Conservation (phyloP, 2,329 filamentous ascomycete species). For the Beauveria medogensis region DNA sequence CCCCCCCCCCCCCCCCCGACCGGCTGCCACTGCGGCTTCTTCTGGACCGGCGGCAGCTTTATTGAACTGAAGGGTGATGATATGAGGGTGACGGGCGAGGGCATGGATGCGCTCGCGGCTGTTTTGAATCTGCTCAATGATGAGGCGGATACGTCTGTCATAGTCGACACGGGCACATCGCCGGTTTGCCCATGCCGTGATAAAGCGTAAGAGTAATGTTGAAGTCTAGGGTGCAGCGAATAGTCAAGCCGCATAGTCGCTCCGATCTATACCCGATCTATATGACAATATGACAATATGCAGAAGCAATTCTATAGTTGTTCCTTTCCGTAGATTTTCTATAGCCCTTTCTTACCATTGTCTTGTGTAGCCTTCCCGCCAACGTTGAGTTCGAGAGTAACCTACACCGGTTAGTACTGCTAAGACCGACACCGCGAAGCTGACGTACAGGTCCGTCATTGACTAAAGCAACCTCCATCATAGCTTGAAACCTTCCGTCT, state of each 20-base stretch:
- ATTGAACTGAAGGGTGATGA: constrained; percentile 41
- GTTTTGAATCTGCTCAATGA: constrained; percentile 42
- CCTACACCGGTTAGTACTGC: not conserved
- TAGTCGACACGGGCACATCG: constrained; percentile 41
- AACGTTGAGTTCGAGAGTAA: constrained; percentile 8
- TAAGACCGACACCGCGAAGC: not conserved
- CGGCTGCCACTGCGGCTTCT: constrained; percentile 39
- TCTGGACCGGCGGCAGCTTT: constrained; percentile 44
- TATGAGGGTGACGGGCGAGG: constrained; percentile 49
- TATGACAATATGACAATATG: not conserved
- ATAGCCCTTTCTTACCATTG: not conserved
- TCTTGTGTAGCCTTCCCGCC: constrained; percentile 1
- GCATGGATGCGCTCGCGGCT: constrained; percentile 49
- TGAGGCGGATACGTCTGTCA: constrained; percentile 32
- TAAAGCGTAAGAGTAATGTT: not conserved
- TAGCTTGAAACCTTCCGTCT: constrained; percentile 94
- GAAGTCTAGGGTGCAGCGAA: not conserved
- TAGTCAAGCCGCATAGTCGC: not conserved
- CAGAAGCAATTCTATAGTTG: not conserved
- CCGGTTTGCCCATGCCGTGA: constrained; percentile 19
- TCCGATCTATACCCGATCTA: not conserved
- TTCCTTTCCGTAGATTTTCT: too few species aligned
- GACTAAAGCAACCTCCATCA: constrained; percentile 94
- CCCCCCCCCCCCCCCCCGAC: too few species aligned
- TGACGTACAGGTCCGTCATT: constrained; percentile 66